Evolutionary conservation across 257 asterid genomes (phyloP).

Genomic region (Asclepias syriaca): DNA sequence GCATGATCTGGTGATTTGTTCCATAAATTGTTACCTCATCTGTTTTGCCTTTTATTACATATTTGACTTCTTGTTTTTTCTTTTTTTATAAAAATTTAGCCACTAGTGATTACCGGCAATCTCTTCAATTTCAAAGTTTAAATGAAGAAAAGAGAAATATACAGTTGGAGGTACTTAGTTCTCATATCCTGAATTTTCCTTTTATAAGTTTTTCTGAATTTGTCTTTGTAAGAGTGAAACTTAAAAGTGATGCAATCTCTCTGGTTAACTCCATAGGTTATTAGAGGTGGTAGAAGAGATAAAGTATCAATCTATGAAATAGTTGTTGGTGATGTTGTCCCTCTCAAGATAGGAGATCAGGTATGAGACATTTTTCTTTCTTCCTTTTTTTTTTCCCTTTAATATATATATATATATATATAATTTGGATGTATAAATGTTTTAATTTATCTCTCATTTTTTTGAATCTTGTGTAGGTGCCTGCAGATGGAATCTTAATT

Average conservation of each 20-base stretch:
- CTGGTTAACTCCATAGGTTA: conserved; percentile 45
- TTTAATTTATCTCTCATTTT: conserved; percentile 11
- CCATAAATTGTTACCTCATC: neutral
- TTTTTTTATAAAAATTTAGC: conserved; percentile 31
- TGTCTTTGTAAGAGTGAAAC: conserved; percentile 6
- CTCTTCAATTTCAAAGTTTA: conserved; percentile 87
- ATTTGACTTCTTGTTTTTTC: conserved; percentile 7
- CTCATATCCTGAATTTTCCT: conserved; percentile 4
- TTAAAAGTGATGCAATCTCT: conserved; percentile 1
- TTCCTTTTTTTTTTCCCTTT: no score
- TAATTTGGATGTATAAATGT: neutral
- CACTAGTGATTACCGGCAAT: conserved; percentile 87
- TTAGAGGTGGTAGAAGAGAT: conserved; percentile 85
- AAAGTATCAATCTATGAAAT: conserved; percentile 78
- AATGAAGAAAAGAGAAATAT: conserved; percentile 91
- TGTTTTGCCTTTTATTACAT: neutral
- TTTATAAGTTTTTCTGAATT: conserved; percentile 2
- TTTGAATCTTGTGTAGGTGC: conserved; percentile 47
- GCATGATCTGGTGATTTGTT: neutral
- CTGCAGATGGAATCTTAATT: conserved; percentile 84
- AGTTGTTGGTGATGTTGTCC: conserved; percentile 91
- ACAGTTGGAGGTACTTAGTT: conserved; percentile 65
- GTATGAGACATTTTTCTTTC: conserved; percentile 21
- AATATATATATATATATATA: no score
- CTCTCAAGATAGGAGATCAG: conserved; percentile 95